Base-by-base conservation (phyloP, 2,329 filamentous ascomycete species). In the Fusarium cicatricum region DNA sequence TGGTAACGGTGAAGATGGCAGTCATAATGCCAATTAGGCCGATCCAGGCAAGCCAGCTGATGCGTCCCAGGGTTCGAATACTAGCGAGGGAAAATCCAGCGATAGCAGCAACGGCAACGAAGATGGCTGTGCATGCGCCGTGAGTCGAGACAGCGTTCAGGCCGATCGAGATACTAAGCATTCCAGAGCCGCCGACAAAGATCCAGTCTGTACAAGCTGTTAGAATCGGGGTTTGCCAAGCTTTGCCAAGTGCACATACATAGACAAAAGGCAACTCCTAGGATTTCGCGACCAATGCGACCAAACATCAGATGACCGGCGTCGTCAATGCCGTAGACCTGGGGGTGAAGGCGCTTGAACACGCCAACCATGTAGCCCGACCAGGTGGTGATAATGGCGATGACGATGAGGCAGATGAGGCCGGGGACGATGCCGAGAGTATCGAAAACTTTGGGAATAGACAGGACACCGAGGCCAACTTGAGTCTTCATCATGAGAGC, bases 281-380 rank as follows among this genome's bases (percentile, higher is more conserved):
- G 73, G 19, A 80, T 48, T 48, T 78, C 77, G 3, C 77, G 74
- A 0, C 81, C 80, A 3, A 75, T 47, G 1, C 70, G 74, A 14
- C 82, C 82, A 57, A 82, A 80, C 11, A 84, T 72, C 26, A 82
- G 69, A 4, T 57, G 58, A 14, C 80, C 82, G 1, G 78, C 82
- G 57, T 84, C 82, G 45, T 83, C 82, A 52, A 85, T 82, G 34
- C 80, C 76, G 61, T 85, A 84, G 1, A 84, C 78, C 37, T 80
- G 74, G 2, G 76, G 76, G 59, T 85, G 82, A 16, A 71, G 70
- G 17, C 80, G 64, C 65, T 85, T 85, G 70, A 84, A 84, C 6
- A 73, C 69, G 11, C 79, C 80, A 7, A 82, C 71, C 26, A 81
- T 78, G 55, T 78, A 81, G 52, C 75, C 74, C 5, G 78, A 80